A percentile compares a stretch with the other conserved stretches of the same genome.
These are phyloP conservation scores for Thraustochytrium striatum DNA, from an alignment of 352 stramenopile species.

Conservation along the genomic window DNA sequence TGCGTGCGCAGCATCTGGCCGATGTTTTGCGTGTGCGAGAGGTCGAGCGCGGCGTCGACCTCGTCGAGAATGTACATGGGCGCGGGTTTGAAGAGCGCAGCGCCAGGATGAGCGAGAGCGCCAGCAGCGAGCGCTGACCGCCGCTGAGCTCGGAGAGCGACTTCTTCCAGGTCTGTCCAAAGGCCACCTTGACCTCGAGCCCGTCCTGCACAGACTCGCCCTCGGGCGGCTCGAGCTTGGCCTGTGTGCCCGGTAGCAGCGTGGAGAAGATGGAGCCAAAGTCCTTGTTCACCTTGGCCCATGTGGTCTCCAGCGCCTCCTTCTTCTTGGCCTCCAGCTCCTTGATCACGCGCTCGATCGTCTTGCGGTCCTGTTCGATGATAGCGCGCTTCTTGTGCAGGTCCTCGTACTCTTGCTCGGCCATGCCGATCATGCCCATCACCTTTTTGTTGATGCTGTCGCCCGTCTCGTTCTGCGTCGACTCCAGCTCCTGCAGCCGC, in stretches of 20 bases:
- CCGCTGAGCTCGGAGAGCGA: conserved; percentile 97
- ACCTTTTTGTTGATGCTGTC: conserved; percentile 99
- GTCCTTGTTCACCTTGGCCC: conserved; percentile 97
- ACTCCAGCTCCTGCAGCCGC: conserved; percentile 74
- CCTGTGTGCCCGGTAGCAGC: conserved; percentile 89
- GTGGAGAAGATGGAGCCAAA: conserved; percentile 99
- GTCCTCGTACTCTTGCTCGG: conserved; percentile 96
- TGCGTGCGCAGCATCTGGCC: conserved; percentile 98
- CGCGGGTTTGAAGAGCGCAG: conserved; percentile 96
- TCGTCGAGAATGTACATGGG: conserved; percentile 99
- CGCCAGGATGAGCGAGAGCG: conserved; percentile 95
- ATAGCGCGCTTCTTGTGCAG: conserved; percentile 95
- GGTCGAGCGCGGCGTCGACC: conserved; percentile 97
- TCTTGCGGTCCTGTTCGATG: conserved; percentile 98
- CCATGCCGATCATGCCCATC: conserved; percentile 99
- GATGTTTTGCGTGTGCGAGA: conserved; percentile 99
- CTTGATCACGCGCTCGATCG: conserved; percentile 97
- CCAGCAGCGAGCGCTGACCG: conserved; percentile 96
- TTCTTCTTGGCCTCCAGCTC: conserved; percentile 99
- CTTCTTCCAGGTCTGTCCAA: conserved; percentile 95
- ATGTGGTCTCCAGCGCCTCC: conserved; percentile 89
- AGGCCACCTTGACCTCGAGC: conserved; percentile 98
- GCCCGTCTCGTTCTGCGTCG: conserved; percentile 82
- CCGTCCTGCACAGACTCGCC: conserved; percentile 58
- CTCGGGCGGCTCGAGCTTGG: conserved; percentile 88